Base-by-base conservation (phyloP, 495 filamentous ascomycete genomes). In the Trichoderma gamsii region DNA sequence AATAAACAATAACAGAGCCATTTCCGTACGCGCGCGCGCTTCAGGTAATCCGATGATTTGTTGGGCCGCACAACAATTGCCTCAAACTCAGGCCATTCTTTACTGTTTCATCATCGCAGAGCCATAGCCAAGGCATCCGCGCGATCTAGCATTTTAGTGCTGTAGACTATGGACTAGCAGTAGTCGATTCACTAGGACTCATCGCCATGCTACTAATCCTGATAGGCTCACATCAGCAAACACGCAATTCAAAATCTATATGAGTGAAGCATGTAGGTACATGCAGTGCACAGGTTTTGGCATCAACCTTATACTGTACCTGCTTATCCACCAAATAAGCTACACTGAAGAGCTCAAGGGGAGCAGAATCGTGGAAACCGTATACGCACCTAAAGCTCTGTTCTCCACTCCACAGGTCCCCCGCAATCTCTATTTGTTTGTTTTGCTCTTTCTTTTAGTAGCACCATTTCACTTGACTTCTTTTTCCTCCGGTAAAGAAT, bases 21-120 rank as follows among this genome's bases (percentile, higher is more conserved):
- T 25, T 1, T 4, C n/a, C 25, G 23, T 32, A 11, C 15, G 21
- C 56, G 49, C 49, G n/a, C 35, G n/a, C n/a, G 56, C 16, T 61
- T 25, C 56, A 61, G 56, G 27, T 27, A 32, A 61, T 27, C 56
- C 56, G 25, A 61, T 61, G 25, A 61, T 61, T 61, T 12, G 56
- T 15, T 61, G 27, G 25, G 23, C 6, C 56, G 25, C 6, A 11
- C 23, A 61, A 61, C 23, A 61, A 61, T 61, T 61, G 56, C 56
- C 56, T 61, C 56, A 32, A 21, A 18, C 56, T 61, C 13, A 13
- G 16, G 5, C 3, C 18, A n/a, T 21, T 52, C 18, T n/a, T 3
- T 9, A 6, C 4, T 16, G 21, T 52, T 15, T 16, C 18, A 16
- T 46, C 43, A 13, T 46, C 2, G 5, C 9, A 46, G 13, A 46